Evolutionary conservation across 225 moss, liverwort and hornwort genomes (phyloP), one percentile per base, ranked within the genome.

Genomic region (Lunularia cruciata): DNA sequence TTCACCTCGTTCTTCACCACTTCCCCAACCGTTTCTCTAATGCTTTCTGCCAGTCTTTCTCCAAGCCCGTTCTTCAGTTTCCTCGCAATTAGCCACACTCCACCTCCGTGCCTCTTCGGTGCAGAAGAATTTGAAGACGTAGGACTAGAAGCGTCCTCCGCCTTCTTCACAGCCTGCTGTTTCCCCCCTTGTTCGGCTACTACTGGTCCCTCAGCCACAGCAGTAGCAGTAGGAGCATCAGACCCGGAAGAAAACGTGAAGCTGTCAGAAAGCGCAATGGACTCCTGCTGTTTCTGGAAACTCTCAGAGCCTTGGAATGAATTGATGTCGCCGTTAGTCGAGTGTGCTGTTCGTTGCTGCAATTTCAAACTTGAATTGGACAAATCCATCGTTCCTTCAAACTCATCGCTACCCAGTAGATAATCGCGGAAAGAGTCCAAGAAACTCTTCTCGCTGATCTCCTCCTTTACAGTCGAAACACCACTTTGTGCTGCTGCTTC

Each of bases 51-150:
- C 62, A 74, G 47, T 20, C 42, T 77, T 32, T 68, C 77, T 1
- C 82, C 74, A 8, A 82, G 66, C 36, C 60, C 61, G 28, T 68
- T 48, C 59, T 74, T 77, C 35, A 77, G 39, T 74, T 53, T 70
- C 28, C 73, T 70, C 8, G 77, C 60, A 10, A 77, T 77, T 57
- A 67, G 18, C 77, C 77, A 77, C 55, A 81, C 28, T 20, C 43
- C 72, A 37, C 72, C 72, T 57, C 47, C 62, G 16, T 49, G 43
- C 20, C 18, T 69, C 35, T 27, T 53, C 28, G 47, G 0, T 1
- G 10, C 47, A 2, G 61, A 8, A 7, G 60, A 60, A 15, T 27
- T 47, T 23, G 72, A 35, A 6, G 72, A 59, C 0, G 65, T 30
- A 0, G 51, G 40, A 68, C 72, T 72, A 30, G 36, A 56, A 12